Evolutionary conservation across 2,329 filamentous ascomycete species (phyloP), one percentile per base, ranked within the genome.

Genomic region (Amauroascus niger): DNA sequence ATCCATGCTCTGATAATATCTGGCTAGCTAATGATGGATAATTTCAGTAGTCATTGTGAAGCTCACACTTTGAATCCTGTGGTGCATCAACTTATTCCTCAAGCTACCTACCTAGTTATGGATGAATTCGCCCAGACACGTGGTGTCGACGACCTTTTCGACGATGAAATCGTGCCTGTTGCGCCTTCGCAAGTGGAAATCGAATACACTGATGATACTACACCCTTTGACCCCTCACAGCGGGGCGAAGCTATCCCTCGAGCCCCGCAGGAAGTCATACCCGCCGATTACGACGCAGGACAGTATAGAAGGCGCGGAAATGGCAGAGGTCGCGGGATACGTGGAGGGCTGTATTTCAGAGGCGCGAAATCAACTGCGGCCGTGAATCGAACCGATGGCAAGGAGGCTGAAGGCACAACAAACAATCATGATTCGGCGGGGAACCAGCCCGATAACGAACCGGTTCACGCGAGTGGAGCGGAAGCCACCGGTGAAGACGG

Each of bases 101-200:
- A n/a, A 32, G 32, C 49, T 20, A n/a, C n/a, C n/a, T n/a, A n/a
- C n/a, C n/a, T n/a, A n/a, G n/a, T n/a, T n/a, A 60, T 75, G 64
- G 74, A 76, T 53, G 70, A 74, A 60, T 76, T 76, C 54, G 72
- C 74, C 24, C 74, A 76, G 53, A 76, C 74, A 1, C 69, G 74
- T 20, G 73, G 70, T 22, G 71, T 68, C n/a, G 74, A 76, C 56
- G 73, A 76, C 60, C 64, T 76, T 6, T 76, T 76, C 56, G 73
- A 75, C 57, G 74, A 76, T 58, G 74, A 76, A 58, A 75, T 76
- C 49, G 68, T 74, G 26, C 74, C 74, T 2, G 65, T 76, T 26
- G 22, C 33, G 5, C 59, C 68, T 2, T 60, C 64, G 14, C 65
- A 68, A 16, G 62, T 67, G 14, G 41, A 53, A 49, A 32, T 41